phyloP scores from a whole-genome alignment of 2,329 filamentous ascomycete species.

The Pseudofabraea citricarpa region DNA sequence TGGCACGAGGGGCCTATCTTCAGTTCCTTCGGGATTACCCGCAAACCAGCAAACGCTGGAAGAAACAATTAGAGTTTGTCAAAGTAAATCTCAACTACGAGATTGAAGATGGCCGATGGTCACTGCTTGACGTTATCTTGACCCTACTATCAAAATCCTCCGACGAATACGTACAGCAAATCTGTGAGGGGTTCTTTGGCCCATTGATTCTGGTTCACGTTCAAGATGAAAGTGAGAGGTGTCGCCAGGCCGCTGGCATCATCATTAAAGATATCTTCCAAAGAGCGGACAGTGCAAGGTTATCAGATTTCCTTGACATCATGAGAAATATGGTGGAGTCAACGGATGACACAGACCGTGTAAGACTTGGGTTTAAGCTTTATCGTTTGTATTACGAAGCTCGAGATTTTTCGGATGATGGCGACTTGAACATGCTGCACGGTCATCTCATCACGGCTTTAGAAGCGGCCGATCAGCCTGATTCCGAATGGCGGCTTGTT shows the following conservation, averaged over 20 bases:
- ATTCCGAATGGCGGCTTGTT: constrained; percentile 65
- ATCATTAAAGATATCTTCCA: constrained; percentile 78
- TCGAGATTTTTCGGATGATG: constrained; percentile 47
- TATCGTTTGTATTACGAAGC: constrained; percentile 81
- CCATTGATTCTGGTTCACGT: constrained; percentile 80
- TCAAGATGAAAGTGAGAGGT: constrained; percentile 85
- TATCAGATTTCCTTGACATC: constrained; percentile 64
- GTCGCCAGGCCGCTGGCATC: constrained; percentile 74
- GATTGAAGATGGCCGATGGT: constrained; percentile 81
- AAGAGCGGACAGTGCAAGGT: constrained; percentile 67
- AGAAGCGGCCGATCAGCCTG: constrained; percentile 42
- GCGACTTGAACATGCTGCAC: constrained; percentile 50
- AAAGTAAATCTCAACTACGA: constrained; percentile 89
- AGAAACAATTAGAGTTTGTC: constrained; percentile 83
- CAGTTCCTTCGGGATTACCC: constrained; percentile 95
- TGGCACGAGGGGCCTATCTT: constrained; percentile 85
- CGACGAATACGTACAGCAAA: constrained; percentile 75
- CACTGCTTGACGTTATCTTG: constrained; percentile 88
- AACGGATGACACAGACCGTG: constrained; percentile 64
- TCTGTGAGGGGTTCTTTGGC: constrained; percentile 77
- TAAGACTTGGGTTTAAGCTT: constrained; percentile 70
- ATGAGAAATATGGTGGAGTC: constrained; percentile 74
- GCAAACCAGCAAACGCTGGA: constrained; percentile 83
- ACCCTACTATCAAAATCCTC: constrained; percentile 81
- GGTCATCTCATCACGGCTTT: constrained; percentile 49